phyloP scores from a whole-genome alignment of 2,329 filamentous ascomycete species.

The Neofusicoccum sp. region DNA sequence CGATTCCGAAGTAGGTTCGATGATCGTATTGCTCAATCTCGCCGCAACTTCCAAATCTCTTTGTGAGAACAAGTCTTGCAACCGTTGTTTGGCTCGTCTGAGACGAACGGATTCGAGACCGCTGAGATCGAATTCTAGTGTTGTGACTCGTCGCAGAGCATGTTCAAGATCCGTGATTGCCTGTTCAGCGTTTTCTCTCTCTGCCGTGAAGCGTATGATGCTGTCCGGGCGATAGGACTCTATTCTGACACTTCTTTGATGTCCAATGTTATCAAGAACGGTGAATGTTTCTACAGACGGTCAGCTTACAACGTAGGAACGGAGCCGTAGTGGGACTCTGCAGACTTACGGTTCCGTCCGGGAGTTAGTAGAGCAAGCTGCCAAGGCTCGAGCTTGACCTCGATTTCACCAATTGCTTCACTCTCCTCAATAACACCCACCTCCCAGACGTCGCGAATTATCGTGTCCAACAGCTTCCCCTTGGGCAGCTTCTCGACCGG shows the following conservation, averaged over 20 bases:
- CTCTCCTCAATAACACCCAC: slow-evolving; percentile 35
- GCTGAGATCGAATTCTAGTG: slow-evolving; percentile 24
- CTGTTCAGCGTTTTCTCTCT: slow-evolving; percentile 36
- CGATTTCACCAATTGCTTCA: slow-evolving; percentile 35
- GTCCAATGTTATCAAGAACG: slow-evolving; percentile 30
- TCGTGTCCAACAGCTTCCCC: slow-evolving; percentile 32
- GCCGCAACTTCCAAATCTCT: slow-evolving; percentile 24
- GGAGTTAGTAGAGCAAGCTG: slow-evolving; percentile 32
- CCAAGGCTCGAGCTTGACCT: slow-evolving; percentile 34
- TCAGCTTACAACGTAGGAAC: not conserved
- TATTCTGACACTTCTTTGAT: slow-evolving; percentile 30
- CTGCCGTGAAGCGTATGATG: slow-evolving; percentile 37
- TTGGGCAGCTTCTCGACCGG: slow-evolving; percentile 23
- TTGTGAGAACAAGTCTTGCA: slow-evolving; percentile 22
- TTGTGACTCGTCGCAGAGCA: slow-evolving; percentile 24
- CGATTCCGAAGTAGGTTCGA: slow-evolving; percentile 23
- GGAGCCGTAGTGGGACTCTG: too few species aligned
- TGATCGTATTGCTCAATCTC: slow-evolving; percentile 27
- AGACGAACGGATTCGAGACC: slow-evolving; percentile 25
- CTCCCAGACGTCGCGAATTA: slow-evolving; percentile 35
- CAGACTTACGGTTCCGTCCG: not conserved
- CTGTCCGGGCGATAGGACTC: slow-evolving; percentile 28
- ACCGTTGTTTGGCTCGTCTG: slow-evolving; percentile 5
- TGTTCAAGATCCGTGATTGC: slow-evolving; percentile 34
- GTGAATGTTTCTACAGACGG: not conserved